phyloP scores from a whole-genome alignment of 768 basidiomycete genomes.

The Harrya chromipes region DNA sequence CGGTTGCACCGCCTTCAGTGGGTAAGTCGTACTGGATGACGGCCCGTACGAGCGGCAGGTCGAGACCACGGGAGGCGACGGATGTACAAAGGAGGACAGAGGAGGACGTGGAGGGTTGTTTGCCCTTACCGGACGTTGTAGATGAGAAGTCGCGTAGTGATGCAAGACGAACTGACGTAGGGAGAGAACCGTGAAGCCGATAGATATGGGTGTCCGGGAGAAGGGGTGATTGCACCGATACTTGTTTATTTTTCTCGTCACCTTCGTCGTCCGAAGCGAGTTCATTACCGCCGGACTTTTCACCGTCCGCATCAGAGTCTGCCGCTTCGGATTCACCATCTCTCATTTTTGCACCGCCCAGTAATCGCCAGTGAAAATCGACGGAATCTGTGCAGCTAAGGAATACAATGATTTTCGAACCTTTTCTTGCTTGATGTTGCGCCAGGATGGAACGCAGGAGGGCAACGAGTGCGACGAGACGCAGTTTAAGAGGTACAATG shows the following conservation, averaged over 20 bases:
- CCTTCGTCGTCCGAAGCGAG: slow-evolving; percentile 24
- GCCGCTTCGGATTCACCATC: slow-evolving; percentile 25
- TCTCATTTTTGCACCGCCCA: slow-evolving; percentile 72
- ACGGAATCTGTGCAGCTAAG: slow-evolving; percentile 97
- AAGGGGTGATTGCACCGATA: slow-evolving; percentile 66
- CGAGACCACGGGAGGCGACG: slow-evolving; percentile 97
- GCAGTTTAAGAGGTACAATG: slow-evolving; percentile 86
- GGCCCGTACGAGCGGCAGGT: slow-evolving; percentile 89
- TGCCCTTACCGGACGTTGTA: slow-evolving; percentile 30
- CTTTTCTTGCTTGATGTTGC: slow-evolving; percentile 48
- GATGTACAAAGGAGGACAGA: slow-evolving; percentile 93
- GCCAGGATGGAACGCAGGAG: slow-evolving; percentile 78
- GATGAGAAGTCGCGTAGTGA: slow-evolving; percentile 82
- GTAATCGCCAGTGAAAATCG: slow-evolving; percentile 90
- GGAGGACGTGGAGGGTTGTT: slow-evolving; percentile 35
- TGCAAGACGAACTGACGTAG: slow-evolving; percentile 72
- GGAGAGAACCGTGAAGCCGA: slow-evolving; percentile 90
- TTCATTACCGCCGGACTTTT: slow-evolving; percentile 26
- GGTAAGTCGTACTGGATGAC: slow-evolving; percentile 97
- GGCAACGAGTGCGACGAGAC: slow-evolving; percentile 88
- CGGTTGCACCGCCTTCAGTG: slow-evolving; percentile 93
- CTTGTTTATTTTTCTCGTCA: slow-evolving; percentile 33
- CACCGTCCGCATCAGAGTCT: slow-evolving; percentile 23
- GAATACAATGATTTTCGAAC: slow-evolving; percentile 88
- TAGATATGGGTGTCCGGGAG: slow-evolving; percentile 81